A percentile compares a stretch with the other conserved stretches of the same genome.
Evolutionary conservation across 305 asterid species (phyloP).

Genomic region (Solanum hybrid): DNA sequence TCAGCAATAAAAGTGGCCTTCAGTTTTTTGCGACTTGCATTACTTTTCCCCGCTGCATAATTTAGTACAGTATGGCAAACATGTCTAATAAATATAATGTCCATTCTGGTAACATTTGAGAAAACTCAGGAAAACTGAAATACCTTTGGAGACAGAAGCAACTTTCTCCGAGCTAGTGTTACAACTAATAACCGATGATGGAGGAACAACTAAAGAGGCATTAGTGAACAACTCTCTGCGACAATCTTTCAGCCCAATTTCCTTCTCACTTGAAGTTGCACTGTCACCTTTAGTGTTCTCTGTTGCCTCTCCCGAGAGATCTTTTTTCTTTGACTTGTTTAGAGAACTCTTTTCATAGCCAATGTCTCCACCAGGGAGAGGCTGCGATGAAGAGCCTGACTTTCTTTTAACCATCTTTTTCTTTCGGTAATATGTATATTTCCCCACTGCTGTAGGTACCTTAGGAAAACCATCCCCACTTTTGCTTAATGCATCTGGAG

Average conservation of each 20-base stretch:
- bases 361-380: conserved; percentile 25
- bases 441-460: conserved; percentile 34
- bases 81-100: not conserved
- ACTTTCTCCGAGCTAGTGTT: conserved; percentile 5
- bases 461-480: not conserved
- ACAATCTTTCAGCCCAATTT: conserved; percentile 20
- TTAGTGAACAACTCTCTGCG: conserved; percentile 10
- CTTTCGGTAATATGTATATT: conserved; percentile 53
- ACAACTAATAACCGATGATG: not conserved
- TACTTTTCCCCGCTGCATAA: conserved; percentile 28
- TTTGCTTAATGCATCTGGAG: conserved; percentile 3
- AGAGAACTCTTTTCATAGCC: conserved; percentile 26
- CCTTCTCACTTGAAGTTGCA: conserved; percentile 11
- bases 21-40: conserved; percentile 23
- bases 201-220: conserved; percentile 12
- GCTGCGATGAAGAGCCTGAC: conserved; percentile 33
- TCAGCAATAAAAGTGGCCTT: conserved; percentile 18
- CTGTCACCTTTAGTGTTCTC: conserved; percentile 24
- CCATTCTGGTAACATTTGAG: not conserved
- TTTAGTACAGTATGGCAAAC: conserved; percentile 7
- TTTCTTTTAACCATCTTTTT: conserved; percentile 37
- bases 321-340: conserved; percentile 45
- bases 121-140: conserved; percentile 5
- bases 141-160: conserved; percentile 46
- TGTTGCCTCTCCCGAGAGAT: conserved; percentile 20